Base-by-base conservation (phyloP, 176 grass and related monocot species). In the Oryza rufipogon region DNA sequence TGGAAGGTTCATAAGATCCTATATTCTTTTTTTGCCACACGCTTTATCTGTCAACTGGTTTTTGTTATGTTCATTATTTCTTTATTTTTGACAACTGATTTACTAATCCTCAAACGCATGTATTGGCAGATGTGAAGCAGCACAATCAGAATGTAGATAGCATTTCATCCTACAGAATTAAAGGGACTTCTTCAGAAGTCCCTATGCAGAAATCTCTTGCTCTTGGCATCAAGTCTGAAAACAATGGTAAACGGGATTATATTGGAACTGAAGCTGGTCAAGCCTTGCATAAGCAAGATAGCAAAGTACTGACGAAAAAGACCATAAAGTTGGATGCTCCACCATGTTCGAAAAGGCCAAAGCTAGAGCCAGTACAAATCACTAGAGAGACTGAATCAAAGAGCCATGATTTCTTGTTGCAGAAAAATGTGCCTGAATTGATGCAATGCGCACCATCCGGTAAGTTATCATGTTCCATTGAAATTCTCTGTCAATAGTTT, bases 261-360 rank as follows among this genome's bases (percentile, higher is more conserved):
- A 65, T 74, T 88, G 91, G 87, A 76, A 82, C 70, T 72, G 89
- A 87, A 83, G 76, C 63, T 60, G 60, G 87, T 41, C 79, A 89
- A 85, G 86, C 91, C 51, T 71, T 90, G 30, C 81, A 88, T 67
- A 97, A 91, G 77, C 89, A 90, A 80, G 94, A 88, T 67, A 78
- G 49, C 25, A 97, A 91, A 60, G 11, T 80, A 70, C 34, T 71
- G 32, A 46, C 70, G 19, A 97, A 97, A 88, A 93, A 91, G 81
- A 88, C 91, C 58, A 88, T 92, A 80, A 97, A 97, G 83, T 86
- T 93, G 72, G 86, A 83, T 60, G 81, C 64, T 49, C 86, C 90
- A 60, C 87, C 89, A 74, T 93, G 89, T 80, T 66, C 91, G 26
- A 97, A 97, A 89, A 91, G 87, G 70, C 91, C 89, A 81, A 97